Evolutionary conservation across 2,329 filamentous ascomycete species (phyloP).

Genomic region (Canariomyces notabilis): DNA sequence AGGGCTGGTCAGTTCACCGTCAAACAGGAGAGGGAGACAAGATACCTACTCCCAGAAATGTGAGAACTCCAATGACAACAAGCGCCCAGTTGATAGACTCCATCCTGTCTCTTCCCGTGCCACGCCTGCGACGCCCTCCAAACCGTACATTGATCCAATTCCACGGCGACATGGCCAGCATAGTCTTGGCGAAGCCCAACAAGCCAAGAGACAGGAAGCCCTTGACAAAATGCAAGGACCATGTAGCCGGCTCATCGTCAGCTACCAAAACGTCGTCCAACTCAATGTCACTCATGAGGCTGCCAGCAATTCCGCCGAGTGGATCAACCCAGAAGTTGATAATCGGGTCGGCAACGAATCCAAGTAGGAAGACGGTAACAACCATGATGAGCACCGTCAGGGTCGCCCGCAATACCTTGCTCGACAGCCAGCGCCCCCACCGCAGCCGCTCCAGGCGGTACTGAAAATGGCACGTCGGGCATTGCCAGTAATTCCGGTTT

Average conservation of each 20-base stretch:
- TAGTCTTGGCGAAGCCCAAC: constrained; percentile 75
- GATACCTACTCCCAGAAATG: constrained; percentile 68
- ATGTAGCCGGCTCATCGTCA: constrained; percentile 53
- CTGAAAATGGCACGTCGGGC: constrained; percentile 78
- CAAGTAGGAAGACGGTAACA: constrained; percentile 70
- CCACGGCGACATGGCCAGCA: constrained; percentile 69
- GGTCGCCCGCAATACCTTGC: constrained; percentile 58
- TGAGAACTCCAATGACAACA: constrained; percentile 72
- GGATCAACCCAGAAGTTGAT: constrained; percentile 86
- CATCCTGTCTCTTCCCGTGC: constrained; percentile 69
- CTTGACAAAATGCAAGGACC: constrained; percentile 81
- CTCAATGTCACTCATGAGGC: constrained; percentile 41
- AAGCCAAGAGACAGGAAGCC: constrained; percentile 86
- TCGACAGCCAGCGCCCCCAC: constrained; percentile 67
- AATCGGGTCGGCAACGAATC: constrained; percentile 89
- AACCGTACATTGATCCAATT: constrained; percentile 70
- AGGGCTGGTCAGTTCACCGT: constrained; percentile 19
- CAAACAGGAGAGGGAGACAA: not conserved
- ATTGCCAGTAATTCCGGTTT: constrained; percentile 75
- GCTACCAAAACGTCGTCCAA: constrained; percentile 31
- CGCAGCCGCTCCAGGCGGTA: constrained; percentile 75
- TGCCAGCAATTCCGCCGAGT: constrained; percentile 53
- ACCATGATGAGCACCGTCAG: constrained; percentile 71
- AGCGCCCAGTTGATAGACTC: constrained; percentile 75
- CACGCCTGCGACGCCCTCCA: constrained; percentile 51